A percentile compares a stretch with the other conserved stretches of the same genome.
Conservation (phyloP, 1,284 basidiomycete genomes). For the Mycosarcoma mackinlayi region DNA sequence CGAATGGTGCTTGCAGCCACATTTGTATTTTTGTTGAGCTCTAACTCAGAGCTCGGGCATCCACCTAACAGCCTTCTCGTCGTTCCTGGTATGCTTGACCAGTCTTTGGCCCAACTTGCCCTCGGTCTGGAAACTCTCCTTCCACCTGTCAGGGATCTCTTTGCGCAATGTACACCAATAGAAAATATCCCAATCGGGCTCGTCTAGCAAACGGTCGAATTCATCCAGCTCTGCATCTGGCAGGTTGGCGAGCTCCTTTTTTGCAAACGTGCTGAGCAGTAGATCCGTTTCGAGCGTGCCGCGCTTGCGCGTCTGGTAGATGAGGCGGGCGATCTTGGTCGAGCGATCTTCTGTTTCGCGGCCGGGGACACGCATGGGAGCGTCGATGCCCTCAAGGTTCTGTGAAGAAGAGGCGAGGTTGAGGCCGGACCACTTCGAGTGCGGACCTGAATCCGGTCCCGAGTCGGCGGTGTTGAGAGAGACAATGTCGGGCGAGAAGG, state of each 20-base stretch:
- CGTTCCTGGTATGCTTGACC: constrained; percentile 85
- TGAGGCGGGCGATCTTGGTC: constrained; percentile 81
- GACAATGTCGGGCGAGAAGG: constrained; percentile 54
- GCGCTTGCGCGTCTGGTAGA: constrained; percentile 93
- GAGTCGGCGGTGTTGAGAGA: constrained; percentile 35
- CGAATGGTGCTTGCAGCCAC: background rate
- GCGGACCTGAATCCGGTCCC: constrained; percentile 31
- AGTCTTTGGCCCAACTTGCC: constrained; percentile 80
- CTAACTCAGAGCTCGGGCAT: constrained; percentile 80
- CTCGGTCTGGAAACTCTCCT: constrained; percentile 77
- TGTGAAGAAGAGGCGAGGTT: constrained; percentile 51
- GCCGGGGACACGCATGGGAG: constrained; percentile 69
- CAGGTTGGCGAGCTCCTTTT: constrained; percentile 79
- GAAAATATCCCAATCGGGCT: constrained; percentile 98
- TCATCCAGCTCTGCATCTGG: constrained; percentile 80
- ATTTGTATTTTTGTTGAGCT: background rate
- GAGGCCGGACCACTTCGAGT: constrained; percentile 42
- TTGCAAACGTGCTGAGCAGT: constrained; percentile 89
- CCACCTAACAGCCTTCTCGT: constrained; percentile 85
- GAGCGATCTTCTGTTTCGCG: constrained; percentile 77
- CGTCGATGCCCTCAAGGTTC: constrained; percentile 43
- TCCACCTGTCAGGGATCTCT: constrained; percentile 82
- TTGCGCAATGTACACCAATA: constrained; percentile 73
- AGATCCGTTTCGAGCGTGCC: constrained; percentile 95
- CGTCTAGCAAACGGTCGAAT: constrained; percentile 93